These are phyloP conservation scores for Cyclocybe cylindracea DNA, from an alignment of 768 basidiomycete genomes.

Conservation along the genomic window DNA sequence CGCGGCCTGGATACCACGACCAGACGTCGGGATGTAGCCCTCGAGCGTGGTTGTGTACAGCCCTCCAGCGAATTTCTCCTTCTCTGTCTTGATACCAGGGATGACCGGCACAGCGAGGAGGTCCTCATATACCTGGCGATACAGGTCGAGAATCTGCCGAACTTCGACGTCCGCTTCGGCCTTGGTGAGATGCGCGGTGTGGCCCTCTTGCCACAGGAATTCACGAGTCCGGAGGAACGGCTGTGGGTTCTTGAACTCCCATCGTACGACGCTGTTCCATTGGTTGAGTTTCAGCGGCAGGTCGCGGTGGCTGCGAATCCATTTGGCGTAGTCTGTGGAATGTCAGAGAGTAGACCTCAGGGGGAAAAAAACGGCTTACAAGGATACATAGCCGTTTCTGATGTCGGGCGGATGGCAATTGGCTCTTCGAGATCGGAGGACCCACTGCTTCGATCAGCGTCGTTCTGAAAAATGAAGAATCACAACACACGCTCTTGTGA, in stretches of 20 bases:
- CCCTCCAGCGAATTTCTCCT: conserved; percentile 98
- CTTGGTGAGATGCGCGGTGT: conserved; percentile 92
- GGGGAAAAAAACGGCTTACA: conserved; percentile 51
- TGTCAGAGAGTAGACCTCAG: neutral
- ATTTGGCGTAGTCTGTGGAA: conserved; percentile 89
- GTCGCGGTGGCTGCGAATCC: conserved; percentile 97
- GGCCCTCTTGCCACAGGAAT: conserved; percentile 99
- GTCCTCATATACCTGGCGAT: conserved; percentile 94
- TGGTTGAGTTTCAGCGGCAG: conserved; percentile 96
- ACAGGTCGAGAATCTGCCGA: conserved; percentile 91
- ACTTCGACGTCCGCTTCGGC: conserved; percentile 91
- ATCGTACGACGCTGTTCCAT: conserved; percentile 99
- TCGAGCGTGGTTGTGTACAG: conserved; percentile 98
- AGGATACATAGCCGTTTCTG: conserved; percentile 99
- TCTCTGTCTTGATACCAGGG: conserved; percentile 95
- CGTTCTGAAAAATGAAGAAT: neutral
- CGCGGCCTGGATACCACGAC: conserved; percentile 96
- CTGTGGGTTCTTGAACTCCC: conserved; percentile 99
- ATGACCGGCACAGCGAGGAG: conserved; percentile 97
- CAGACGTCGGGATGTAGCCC: conserved; percentile 96
- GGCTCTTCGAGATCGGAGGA: conserved; percentile 94
- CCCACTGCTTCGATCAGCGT: conserved; percentile 52
- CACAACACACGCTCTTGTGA: conserved; percentile 85
- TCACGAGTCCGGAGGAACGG: conserved; percentile 99
- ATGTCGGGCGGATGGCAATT: conserved; percentile 97